Evolutionary conservation across 306 rosid genomes (phyloP).

Genomic region (Comarum palustre): DNA sequence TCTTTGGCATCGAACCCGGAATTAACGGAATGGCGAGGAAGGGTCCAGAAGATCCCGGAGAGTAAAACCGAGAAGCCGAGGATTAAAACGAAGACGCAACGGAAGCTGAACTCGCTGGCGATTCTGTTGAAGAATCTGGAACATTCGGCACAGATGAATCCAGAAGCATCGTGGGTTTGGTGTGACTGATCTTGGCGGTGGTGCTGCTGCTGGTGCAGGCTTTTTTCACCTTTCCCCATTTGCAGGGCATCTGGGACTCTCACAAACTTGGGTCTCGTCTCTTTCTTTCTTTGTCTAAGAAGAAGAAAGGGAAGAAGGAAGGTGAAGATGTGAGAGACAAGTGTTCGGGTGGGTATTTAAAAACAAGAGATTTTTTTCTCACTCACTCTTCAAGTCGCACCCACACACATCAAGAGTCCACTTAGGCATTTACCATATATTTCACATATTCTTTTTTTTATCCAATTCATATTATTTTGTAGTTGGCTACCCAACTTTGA

Average conservation of each 20-base stretch:
- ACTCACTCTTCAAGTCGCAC: neutral
- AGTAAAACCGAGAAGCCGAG: conserved; percentile 54
- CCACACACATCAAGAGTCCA: conserved; percentile 2
- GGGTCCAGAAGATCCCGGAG: conserved; percentile 75
- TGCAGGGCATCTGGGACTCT: conserved; percentile 48
- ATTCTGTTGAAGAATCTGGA: conserved; percentile 33
- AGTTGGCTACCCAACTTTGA: conserved; percentile 85
- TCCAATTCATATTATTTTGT: conserved; percentile 7
- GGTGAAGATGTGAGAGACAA: conserved; percentile 30
- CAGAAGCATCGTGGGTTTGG: conserved; percentile 31
- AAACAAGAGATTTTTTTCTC: conserved; percentile 1
- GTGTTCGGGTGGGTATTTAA: conserved; percentile 31
- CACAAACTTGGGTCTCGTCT: neutral
- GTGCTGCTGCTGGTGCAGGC: conserved; percentile 40
- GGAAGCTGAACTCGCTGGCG: conserved; percentile 50
- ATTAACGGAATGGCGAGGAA: conserved; percentile 42
- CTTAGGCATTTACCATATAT: neutral
- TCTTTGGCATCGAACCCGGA: conserved; percentile 57
- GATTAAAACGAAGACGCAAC: conserved; percentile 63
- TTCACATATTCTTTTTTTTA: neutral
- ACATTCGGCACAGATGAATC: conserved; percentile 43
- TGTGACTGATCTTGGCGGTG: conserved; percentile 41
- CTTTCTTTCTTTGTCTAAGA: neutral
- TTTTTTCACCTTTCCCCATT: conserved; percentile 54
- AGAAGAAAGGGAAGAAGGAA: conserved; percentile 7